phyloP scores from a whole-genome alignment of 805 yeast genomes.

The Kregervanrija fluxuum region DNA sequence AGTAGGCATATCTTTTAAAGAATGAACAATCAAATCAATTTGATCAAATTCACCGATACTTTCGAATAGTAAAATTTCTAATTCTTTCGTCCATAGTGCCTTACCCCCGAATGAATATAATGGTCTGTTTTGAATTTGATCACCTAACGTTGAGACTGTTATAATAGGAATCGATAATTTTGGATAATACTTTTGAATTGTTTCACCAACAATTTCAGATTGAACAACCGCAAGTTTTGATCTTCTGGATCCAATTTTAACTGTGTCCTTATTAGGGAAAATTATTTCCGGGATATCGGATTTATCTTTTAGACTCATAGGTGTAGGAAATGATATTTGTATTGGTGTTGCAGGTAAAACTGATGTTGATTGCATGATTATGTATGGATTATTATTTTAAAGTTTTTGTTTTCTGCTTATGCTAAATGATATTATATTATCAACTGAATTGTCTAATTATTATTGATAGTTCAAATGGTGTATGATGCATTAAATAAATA shows the following conservation, averaged over 20 bases:
- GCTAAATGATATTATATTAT: no score
- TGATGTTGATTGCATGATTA: no score
- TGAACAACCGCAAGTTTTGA: constrained; percentile 84
- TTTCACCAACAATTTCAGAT: constrained; percentile 61
- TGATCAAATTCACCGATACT: constrained; percentile 55
- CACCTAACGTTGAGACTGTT: constrained; percentile 84
- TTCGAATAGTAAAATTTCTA: constrained; percentile 70
- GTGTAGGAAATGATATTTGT: no score
- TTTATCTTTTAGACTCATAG: no score
- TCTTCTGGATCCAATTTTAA: constrained; percentile 79
- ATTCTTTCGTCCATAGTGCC: constrained; percentile 92
- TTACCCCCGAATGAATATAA: constrained; percentile 94
- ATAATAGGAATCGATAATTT: constrained; percentile 64
- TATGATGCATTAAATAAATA: no score
- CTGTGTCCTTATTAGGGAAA: constrained; percentile 6
- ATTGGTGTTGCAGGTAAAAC: no score
- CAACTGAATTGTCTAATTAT: no score
- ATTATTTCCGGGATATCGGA: constrained; percentile 3
- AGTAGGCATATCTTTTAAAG: constrained; percentile 90
- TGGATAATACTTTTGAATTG: constrained; percentile 53
- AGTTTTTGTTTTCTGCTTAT: no score
- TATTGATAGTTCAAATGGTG: no score
- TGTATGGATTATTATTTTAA: no score
- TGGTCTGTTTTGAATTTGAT: constrained; percentile 77
- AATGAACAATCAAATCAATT: constrained; percentile 87